Conservation (phyloP, 2,329 filamentous ascomycete species). For the Plenodomus biglobosus region DNA sequence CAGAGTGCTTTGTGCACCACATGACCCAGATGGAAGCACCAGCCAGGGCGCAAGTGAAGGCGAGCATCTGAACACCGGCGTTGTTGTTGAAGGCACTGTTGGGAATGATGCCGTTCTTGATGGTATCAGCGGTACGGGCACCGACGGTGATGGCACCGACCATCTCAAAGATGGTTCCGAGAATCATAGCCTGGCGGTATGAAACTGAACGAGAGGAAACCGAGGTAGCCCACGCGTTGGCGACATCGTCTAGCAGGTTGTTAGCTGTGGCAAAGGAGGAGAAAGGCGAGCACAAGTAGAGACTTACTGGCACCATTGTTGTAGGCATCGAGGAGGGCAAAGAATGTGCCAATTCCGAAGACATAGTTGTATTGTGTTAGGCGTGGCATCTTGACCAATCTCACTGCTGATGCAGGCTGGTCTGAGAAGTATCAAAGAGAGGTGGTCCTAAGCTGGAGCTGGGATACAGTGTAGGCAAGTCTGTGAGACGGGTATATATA, state of each 20-base stretch:
- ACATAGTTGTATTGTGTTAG: slow-evolving; percentile 62
- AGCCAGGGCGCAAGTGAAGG: slow-evolving; percentile 61
- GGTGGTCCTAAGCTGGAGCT: slow-evolving; percentile 19
- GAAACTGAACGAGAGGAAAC: slow-evolving; percentile 77
- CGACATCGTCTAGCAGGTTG: slow-evolving; percentile 68
- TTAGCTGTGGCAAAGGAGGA: slow-evolving; percentile 6
- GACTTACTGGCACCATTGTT: slow-evolving; percentile 76
- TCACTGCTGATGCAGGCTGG: slow-evolving; percentile 15
- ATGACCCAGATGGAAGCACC: slow-evolving; percentile 73
- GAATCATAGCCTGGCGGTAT: slow-evolving; percentile 62
- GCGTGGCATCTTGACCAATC: slow-evolving; percentile 22
- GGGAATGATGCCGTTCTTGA: slow-evolving; percentile 69
- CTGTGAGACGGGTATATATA: slow-evolving; percentile 24
- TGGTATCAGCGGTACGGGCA: slow-evolving; percentile 66
- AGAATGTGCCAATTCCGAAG: slow-evolving; percentile 74
- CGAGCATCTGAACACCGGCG: slow-evolving; percentile 54
- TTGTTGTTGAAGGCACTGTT: slow-evolving; percentile 50
- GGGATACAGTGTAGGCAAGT: slow-evolving; percentile 12
- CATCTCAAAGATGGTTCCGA: slow-evolving; percentile 53
- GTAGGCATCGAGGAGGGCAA: slow-evolving; percentile 74
- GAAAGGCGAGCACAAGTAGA: not conserved
- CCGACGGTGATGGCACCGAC: slow-evolving; percentile 49
- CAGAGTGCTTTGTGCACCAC: slow-evolving; percentile 75
- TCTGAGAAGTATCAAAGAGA: slow-evolving; percentile 13
- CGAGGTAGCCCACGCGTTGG: slow-evolving; percentile 79